Evolutionary conservation across 257 asterid species (phyloP), one percentile per base, ranked within the genome.

Genomic region (Solanum ossicruentum): DNA sequence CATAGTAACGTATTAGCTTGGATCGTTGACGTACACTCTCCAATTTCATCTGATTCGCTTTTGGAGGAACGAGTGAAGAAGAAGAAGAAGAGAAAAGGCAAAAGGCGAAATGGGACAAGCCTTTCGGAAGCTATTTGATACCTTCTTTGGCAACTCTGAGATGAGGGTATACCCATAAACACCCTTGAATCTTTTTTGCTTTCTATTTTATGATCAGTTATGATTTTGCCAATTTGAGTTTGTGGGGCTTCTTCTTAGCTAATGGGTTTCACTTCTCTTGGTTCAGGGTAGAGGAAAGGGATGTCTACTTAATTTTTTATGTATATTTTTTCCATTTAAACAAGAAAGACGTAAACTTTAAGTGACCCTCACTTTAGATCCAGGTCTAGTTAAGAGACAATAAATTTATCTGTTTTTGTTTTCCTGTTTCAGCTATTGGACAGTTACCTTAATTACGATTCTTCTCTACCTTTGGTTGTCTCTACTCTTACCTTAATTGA

Each of bases 131-230:
- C 99, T 97, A 89, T 97, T 97, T 89, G 99, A 97, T 87, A 84
- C 95, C 84, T 94, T 97, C 93, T 97, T 97, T 90, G 98, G 99
- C 89, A 95, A 95, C 92, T 90, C 97, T 58, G 99, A 97, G 98
- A 94, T 95, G 99, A 94, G 99, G 88, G 99, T 97, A 51, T 51
- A 32, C n/a, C 9, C 28, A 0, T n/a, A 17, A 11, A 20, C 7
- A 9, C 75, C 78, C 83, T 49, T 69, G 11, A 58, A n/a, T 67
- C 47, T 18, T 26, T 21, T 60, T 43, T 52, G 36, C 18, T 70
- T 36, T 9, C 54, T 39, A 70, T 39, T 18, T 70, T 39, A 70
- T 70, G 54, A 70, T 70, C 79, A 70, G 10, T 77, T 32, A 45
- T 63, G 45, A 13, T 75, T 15, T 73, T 26, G 3, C 6, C 36